Evolutionary conservation across 495 filamentous ascomycete species (phyloP), one percentile per base, ranked within the genome.

Genomic region (Trichoderma orchidacearum): DNA sequence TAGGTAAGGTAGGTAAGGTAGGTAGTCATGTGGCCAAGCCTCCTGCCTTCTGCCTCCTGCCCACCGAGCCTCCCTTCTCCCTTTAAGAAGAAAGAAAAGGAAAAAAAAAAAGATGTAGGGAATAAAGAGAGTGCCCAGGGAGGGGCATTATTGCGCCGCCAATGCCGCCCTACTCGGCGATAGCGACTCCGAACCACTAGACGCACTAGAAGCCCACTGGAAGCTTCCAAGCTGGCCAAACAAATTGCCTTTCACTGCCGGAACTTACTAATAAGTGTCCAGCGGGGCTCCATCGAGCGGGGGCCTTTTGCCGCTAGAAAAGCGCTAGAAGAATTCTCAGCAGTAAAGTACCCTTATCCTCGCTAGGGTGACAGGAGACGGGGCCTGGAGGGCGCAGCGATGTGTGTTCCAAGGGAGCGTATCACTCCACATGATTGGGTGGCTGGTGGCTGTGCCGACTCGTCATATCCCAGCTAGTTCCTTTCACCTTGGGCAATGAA

Each of bases 271-370:
- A 8, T 7, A 13, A 36, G 34, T 36, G 4, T 36, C n/a, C n/a
- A n/a, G n/a, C n/a, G n/a, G n/a, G n/a, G n/a, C n/a, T n/a, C n/a
- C n/a, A n/a, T n/a, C n/a, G n/a, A n/a, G n/a, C n/a, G n/a, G n/a
- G n/a, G n/a, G n/a, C n/a, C n/a, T n/a, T n/a, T n/a, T n/a, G 41
- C 18, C 53, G 32, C 53, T 55, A 55, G 53, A 55, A 55, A 41
- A 23, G 21, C 53, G 23, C 32, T 55, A 55, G 53, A 55, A 55
- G 30, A 36, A 36, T 18, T 23, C 41, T 48, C 41, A 48, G 41
- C 41, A 48, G 11, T 18, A 18, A 8, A 23, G 41, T 13, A n/a
- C n/a, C n/a, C n/a, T n/a, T n/a, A n/a, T n/a, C n/a, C n/a, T n/a
- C n/a, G n/a, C n/a, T 35, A n/a, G 32, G 8, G 32, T 8, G n/a